Base-by-base conservation (phyloP, 352 stramenopile genomes). In the Globisporangium nodosum region DNA sequence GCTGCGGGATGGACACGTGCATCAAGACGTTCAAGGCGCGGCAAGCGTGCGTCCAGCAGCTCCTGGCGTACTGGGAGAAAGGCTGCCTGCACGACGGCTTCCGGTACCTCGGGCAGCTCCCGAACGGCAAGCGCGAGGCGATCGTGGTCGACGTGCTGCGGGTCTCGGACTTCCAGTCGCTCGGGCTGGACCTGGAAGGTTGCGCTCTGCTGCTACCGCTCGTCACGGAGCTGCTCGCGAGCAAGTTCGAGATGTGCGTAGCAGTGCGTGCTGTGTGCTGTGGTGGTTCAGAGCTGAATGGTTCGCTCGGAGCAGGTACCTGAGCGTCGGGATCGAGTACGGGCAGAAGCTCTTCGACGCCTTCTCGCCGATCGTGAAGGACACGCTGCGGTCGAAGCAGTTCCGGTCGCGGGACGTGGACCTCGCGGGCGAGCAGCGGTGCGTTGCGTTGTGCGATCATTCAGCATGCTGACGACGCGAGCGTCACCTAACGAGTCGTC, bases 1-100 rank as follows among this genome's bases (percentile, higher is more conserved):
- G 78, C 8, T 88, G 78, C 60, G 85, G 85, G 8, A 94, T 94
- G 82, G 85, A 94, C 57, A 90, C 81, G 12, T 92, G 73, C 31
- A 53, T 92, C 35, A 90, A 90, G 56, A 81, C 76, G 12, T 87
- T 94, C 40, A 73, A 75, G 15, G 63, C 69, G 48, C 73, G 85
- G 0, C 81, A 92, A 57, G 90, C 89, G 54, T 78, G 74, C 30
- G 57, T 90, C 13, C 73, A 92, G 57, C 74, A 91, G 63, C 64
- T 94, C 9, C 70, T 92, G 5, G 57, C 52, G 35, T 66, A 85
- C 47, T 92, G 85, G 85, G 70, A 90, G 62, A 84, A 81, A 54
- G 82, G 82, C 15, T 71, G 73, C 37, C 50, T 92, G 30, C 74
- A 89, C 57, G 81, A 89, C 39, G 74, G 79, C 21, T 71, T 94